Percentiles rank a stretch among this genome's conserved stretches.
These are phyloP conservation scores for Ceraceosorus guamensis DNA, from an alignment of 1,284 basidiomycete genomes.

Conservation along the genomic window DNA sequence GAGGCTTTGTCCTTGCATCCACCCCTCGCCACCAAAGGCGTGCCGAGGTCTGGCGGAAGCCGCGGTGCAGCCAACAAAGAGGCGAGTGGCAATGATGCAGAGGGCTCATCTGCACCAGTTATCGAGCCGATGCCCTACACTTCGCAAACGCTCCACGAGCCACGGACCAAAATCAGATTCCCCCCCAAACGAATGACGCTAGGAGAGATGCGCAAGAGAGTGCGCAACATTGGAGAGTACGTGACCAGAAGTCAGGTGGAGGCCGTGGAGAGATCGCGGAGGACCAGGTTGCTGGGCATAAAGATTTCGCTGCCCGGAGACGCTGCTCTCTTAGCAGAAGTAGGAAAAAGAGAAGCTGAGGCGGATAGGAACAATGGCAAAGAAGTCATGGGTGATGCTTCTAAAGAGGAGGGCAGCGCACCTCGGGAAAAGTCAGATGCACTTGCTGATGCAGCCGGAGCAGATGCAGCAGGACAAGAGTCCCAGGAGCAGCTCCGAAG, in stretches of 20 bases:
- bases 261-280: constrained; percentile 46
- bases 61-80: too few species aligned
- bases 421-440: neutral
- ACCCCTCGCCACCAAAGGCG: constrained; percentile 5
- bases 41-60: neutral
- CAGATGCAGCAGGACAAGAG: too few species aligned
- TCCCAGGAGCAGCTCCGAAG: neutral
- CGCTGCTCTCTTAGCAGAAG: constrained; percentile 14
- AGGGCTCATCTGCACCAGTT: neutral
- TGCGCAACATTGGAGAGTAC: constrained; percentile 83
- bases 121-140: neutral
- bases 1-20: constrained; percentile 4
- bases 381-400: neutral
- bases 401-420: neutral
- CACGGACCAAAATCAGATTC: constrained; percentile 87
- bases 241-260: constrained; percentile 53
- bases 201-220: constrained; percentile 92
- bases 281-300: constrained; percentile 56
- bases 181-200: constrained; percentile 88
- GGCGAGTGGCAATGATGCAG: neutral
- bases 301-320: constrained; percentile 27
- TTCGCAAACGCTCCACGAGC: constrained; percentile 55
- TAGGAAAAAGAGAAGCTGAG: constrained; percentile 3
- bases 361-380: neutral
- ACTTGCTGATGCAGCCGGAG: neutral